Evolutionary conservation across 352 stramenopile genomes (phyloP).

Genomic region (Pythium insidiosum): DNA sequence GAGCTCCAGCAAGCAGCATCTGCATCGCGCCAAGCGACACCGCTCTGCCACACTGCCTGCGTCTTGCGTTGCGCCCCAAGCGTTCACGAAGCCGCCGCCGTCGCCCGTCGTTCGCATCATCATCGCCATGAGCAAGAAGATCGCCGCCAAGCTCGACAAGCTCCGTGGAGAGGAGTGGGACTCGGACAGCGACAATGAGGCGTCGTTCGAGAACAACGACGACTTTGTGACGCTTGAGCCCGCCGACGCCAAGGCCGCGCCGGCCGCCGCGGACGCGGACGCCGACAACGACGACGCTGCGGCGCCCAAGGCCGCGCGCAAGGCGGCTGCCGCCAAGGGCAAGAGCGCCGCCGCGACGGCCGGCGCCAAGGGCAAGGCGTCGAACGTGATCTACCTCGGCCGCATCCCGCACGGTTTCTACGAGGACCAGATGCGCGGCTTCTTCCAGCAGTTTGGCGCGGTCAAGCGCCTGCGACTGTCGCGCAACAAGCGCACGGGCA

Average conservation of each 20-base stretch:
- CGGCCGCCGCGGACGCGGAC: constrained; percentile 11
- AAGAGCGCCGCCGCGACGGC: constrained; percentile 13
- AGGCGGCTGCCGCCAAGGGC: constrained; percentile 19
- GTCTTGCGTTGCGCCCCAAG: too few species aligned
- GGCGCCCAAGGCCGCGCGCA: too few species aligned
- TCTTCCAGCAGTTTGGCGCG: constrained; percentile 96
- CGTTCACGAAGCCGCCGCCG: constrained; percentile 9
- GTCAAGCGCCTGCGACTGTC: constrained; percentile 89
- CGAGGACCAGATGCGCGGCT: constrained; percentile 93
- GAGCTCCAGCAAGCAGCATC: constrained; percentile 1
- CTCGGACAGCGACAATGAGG: constrained; percentile 71
- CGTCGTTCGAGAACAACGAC: constrained; percentile 32
- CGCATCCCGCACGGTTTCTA: constrained; percentile 95
- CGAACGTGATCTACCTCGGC: constrained; percentile 94
- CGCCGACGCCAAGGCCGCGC: constrained; percentile 24
- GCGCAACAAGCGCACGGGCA: constrained; percentile 92
- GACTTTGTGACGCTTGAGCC: constrained; percentile 48
- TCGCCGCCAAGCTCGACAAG: constrained; percentile 72
- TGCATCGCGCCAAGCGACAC: too few species aligned
- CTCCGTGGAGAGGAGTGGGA: constrained; percentile 79
- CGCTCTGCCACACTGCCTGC: too few species aligned
- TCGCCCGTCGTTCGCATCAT: not conserved
- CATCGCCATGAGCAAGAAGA: constrained; percentile 60
- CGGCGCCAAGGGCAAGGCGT: constrained; percentile 27
- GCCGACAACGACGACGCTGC: constrained; percentile 4